Base-by-base conservation (phyloP, 352 stramenopile species). In the Phytophthora europaea region DNA sequence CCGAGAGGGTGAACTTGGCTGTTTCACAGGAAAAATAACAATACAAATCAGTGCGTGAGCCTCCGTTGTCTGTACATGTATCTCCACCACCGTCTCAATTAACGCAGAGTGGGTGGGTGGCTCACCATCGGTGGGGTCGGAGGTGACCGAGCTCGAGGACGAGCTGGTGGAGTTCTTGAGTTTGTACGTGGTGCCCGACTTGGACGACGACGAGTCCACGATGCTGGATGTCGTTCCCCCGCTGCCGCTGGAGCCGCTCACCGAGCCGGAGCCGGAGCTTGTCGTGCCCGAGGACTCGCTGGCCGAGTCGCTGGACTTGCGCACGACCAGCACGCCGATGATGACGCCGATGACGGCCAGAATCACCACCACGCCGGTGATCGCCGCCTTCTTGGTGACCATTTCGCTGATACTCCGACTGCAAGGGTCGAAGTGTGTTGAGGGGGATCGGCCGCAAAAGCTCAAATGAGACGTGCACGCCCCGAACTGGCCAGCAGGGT, bases 321-420 rank as follows among this genome's bases (percentile, higher is more conserved):
- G 73, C 4, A 31, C 64, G 28, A 80, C 69, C 57, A 90, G 53
- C 50, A 87, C 63, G 16, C 66, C 83, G 50, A 90, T 58, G 52
- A 84, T 75, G n/a, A 80, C 83, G 57, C 80, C 83, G 52, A 88
- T 69, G 55, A 83, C 73, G 5, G 83, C 83, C 3, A 88, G 67
- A 62, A 82, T 76, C 43, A 88, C 69, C 72, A 90, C 70, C 51
- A 78, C 76, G 45, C 58, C 78, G 58, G 79, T 70, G 54, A 88
- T 69, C n/a, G 73, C 65, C 16, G 75, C 45, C 50, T 85, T 81
- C 61, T 81, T 81, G 20, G 48, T 56, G 38, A 72, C 75, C 62
- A 81, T 75, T 67, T 58, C 40, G 33, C 15, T 52, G 23, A 55
- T 73, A 58, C 40, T 73, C 18, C 43, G n/a, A 28, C 40, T n/a